Evolutionary conservation across 495 filamentous ascomycete species (phyloP), one percentile per base, ranked within the genome.

Genomic region (Aspergillus wentii): DNA sequence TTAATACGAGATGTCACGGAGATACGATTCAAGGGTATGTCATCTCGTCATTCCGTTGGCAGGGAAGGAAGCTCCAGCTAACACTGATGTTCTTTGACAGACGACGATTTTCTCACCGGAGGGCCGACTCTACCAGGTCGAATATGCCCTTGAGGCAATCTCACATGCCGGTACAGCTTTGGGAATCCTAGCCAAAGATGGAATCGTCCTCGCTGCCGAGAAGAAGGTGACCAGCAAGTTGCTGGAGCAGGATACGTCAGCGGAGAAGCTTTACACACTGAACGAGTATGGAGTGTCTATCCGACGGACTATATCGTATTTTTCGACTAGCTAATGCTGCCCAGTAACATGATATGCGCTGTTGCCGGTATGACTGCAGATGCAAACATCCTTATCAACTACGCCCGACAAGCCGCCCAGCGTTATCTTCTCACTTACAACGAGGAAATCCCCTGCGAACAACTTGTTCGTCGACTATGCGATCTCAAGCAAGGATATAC

Each of bases 51-150:
- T 45, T 45, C 37, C 21, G 32, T 50, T 48, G 41, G 36, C 40
- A 65, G 30, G 51, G 43, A n/a, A n/a, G n/a, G n/a, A 49, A 61
- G 61, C 60, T 57, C 72, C 48, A 52, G 56, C 57, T 77, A 54
- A 72, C 56, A 31, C 41, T 57, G 59, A 76, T 65, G 53, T 43
- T 44, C 40, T 30, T 53, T 42, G 39, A 29, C 56, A 97, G 90
- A 98, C 92, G 50, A 98, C 92, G 64, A 98, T 97, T 75, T 98
- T 98, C 79, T 98, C 92, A 33, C 92, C 92, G 44, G 92, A 98
- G 69, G 92, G 92, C 36, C 89, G 92, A 51, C 78, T 98, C 35
- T 98, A 98, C 66, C 92, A 98, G 68, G 92, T 98, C 49, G 92
- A 98, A 78, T 98, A 98, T 78, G 92, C 92, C 10, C 80, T 98